A percentile compares a stretch with the other conserved stretches of the same genome.
Conservation (phyloP, 2,329 filamentous ascomycete species). For the Fusarium sp. region DNA sequence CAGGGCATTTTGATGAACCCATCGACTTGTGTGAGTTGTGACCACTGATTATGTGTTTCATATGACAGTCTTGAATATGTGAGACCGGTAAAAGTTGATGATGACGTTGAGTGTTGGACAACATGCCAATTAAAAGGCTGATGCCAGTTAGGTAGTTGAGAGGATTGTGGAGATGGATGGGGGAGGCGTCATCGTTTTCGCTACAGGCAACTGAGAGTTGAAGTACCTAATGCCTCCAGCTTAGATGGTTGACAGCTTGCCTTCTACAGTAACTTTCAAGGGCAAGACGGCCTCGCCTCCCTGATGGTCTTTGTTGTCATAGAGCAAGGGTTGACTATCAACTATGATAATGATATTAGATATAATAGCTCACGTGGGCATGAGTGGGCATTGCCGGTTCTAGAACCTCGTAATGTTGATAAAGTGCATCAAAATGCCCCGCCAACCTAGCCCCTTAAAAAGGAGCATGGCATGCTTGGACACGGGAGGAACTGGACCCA, state of each 20-base stretch:
- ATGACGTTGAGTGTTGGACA: conserved; percentile 3
- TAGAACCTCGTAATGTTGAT: conserved; percentile 27
- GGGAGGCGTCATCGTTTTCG: conserved; percentile 25
- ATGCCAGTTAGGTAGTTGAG: background rate
- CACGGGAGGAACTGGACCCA: conserved; percentile 27
- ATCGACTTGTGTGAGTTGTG: conserved; percentile 16
- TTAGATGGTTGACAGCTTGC: background rate
- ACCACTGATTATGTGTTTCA: conserved; percentile 19
- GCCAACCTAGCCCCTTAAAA: conserved; percentile 35
- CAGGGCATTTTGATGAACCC: conserved; percentile 51
- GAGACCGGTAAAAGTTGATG: background rate
- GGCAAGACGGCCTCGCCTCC: background rate
- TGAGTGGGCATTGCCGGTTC: conserved; percentile 17
- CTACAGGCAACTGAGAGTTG: background rate
- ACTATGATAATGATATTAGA: background rate
- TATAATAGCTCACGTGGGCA: conserved; percentile 21
- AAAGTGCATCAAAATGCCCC: conserved; percentile 30
- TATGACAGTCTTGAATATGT: conserved; percentile 1
- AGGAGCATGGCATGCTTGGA: conserved; percentile 21
- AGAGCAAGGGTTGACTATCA: background rate
- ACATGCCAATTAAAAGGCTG: conserved; percentile 7
- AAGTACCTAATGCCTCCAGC: background rate
- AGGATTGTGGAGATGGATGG: conserved; percentile 12
- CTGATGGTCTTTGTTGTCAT: background rate
- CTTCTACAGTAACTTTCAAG: background rate